Base-by-base conservation (phyloP, 345 rosid genomes). In the Camelina laxa region DNA sequence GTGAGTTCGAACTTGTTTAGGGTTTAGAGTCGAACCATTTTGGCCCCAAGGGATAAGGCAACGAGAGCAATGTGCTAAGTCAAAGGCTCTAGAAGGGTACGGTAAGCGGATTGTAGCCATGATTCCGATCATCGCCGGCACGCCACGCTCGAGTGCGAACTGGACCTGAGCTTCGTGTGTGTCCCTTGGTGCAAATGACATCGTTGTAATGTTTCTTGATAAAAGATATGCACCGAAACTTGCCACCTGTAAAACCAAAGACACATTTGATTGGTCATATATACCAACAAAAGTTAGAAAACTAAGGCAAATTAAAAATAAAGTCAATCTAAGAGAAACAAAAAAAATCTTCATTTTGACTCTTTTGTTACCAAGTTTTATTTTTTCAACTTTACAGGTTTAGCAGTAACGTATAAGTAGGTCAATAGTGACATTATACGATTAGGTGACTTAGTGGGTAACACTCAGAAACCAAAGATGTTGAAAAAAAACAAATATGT, bases 51-150 rank as follows among this genome's bases (percentile, higher is more conserved):
- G 97, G 55, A 94, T 90, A 65, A 94, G 95, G 73, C 98, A 94
- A 21, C 98, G 95, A 60, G 98, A 94, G 81, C 98, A 94, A 72
- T 94, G 98, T 15, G 97, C 98, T 89, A 94, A 79, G 82, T 94
- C 98, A 47, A 94, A 94, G 54, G 97, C 89, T 75, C 97, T 74
- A 2, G 98, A 80, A 42, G 98, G 98, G 69, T 89, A 91, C 8
- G 98, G 98, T 19, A 88, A 85, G 53, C 98, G 85, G 19, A 87
- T 87, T 45, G 98, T 90, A 45, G 98, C 97, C 41, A 94, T 69
- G 75, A 91, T 83, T 16, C 98, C 98, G 9, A 91, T 87, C 76
- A 91, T 69, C 0, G 98, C 98, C 2, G 97, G 98, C 31, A 91
- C 98, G 13, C 98, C 98, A 48, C 98, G 67, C 63, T 94, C 98